Evolutionary conservation across 2,329 filamentous ascomycete genomes (phyloP), one percentile per base, ranked within the genome.

Genomic region (Aspergillus floridensis): DNA sequence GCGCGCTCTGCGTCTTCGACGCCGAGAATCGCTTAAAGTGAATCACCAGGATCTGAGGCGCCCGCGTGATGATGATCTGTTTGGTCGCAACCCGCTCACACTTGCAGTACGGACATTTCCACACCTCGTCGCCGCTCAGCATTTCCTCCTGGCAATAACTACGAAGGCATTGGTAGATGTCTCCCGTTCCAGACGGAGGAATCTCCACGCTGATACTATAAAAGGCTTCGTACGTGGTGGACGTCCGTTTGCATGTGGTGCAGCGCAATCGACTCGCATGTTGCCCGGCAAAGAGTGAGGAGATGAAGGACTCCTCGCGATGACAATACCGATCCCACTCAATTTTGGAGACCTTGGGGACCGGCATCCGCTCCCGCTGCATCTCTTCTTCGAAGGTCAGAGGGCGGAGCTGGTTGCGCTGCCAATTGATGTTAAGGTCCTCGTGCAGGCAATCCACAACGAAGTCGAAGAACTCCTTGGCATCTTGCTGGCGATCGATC

Each of bases 381-480:
- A 82, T 76, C 71, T 89, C 87, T 68, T 89, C 82, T 26, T 81
- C 76, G 16, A 82, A 80, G 0, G 84, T 87, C 46, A 89, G 76
- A 5, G 82, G 80, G 53, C 82, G 81, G 2, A 88, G 77, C 0
- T 84, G 85, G 2, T 78, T 80, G 56, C 82, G 79, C 61, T 85
- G 80, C 79, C 86, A 89, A 31, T 84, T 82, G 6, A 82, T 76
- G 72, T 96, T 96, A 5, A 96, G 87, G 75, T 99, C 95, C 70
- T 95, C 90, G 66, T 93, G 89, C 12, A 98, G 81, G 65, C 89
- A 88, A 56, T 91, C 87, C 41, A 96, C 82, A 26, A 97, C 75
- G 70, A 96, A 96, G 49, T 87, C 86, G 65, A 93, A 87, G 66
- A 96, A 96, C 69, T 98, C 95, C 65, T 93, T 90, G 1, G 92